phyloP scores from a whole-genome alignment of 345 rosid species.

The Murraya paniculata region DNA sequence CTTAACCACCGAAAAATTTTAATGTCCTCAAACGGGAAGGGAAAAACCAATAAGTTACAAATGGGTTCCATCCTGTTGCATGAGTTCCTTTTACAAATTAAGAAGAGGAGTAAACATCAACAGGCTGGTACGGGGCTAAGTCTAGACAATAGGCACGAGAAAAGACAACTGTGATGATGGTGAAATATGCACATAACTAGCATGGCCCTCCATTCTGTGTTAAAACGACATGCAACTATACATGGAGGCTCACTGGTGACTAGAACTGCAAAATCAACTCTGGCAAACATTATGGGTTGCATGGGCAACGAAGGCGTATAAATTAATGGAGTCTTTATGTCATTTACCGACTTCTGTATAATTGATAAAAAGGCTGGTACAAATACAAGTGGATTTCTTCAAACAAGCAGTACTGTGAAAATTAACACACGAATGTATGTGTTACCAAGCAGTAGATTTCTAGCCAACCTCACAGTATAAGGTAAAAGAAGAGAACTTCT shows the following conservation, averaged over 20 bases:
- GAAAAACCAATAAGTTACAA: background rate
- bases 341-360: background rate
- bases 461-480: background rate
- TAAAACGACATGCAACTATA: background rate
- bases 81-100: background rate
- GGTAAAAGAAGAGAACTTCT: background rate
- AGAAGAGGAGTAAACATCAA: background rate
- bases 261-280: background rate
- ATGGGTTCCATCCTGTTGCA: background rate
- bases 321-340: background rate
- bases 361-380: too few relatives aligned
- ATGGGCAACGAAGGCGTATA: background rate
- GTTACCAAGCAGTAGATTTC: background rate
- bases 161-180: slow-evolving; percentile 13
- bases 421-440: background rate
- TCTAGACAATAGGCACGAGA: background rate
- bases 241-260: background rate
- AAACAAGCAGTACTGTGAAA: background rate
- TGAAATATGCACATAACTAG: slow-evolving; percentile 1
- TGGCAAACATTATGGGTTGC: background rate
- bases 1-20: background rate
- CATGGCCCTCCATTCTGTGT: slow-evolving; percentile 13
- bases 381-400: background rate
- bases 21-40: background rate
- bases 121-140: background rate